Percentiles rank a stretch among this genome's conserved stretches.
Conservation (phyloP, 176 grass and related monocot genomes). For the Oryza glaberrima region DNA sequence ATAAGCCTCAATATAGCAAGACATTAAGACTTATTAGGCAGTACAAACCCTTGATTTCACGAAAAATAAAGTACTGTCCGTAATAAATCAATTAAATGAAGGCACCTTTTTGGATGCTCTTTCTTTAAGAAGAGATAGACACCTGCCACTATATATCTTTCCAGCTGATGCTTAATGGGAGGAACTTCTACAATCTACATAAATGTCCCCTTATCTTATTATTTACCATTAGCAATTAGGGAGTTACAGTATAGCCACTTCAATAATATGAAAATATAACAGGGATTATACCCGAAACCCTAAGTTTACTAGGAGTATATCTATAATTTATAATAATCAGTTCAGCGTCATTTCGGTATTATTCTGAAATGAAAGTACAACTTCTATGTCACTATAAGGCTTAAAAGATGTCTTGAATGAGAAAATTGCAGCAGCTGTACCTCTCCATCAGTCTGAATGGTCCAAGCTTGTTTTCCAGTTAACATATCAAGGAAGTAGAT, state of each 20-base stretch:
- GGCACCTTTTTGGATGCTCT: no score
- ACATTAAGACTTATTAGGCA: background rate
- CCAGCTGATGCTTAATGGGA: no score
- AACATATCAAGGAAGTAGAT: conserved; percentile 84
- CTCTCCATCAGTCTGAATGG: conserved; percentile 86
- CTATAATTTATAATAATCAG: conserved; percentile 6
- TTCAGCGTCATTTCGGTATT: background rate
- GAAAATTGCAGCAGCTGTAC: conserved; percentile 39
- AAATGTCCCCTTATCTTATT: background rate
- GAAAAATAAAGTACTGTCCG: background rate
- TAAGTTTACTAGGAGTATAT: background rate
- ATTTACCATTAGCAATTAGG: conserved; percentile 11
- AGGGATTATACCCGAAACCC: background rate
- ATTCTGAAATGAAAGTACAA: background rate
- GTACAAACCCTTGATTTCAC: background rate
- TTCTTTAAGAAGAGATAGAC: no score
- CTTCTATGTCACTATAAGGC: background rate
- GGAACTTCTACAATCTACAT: no score
- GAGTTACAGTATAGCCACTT: conserved; percentile 16
- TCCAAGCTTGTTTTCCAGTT: conserved; percentile 69
- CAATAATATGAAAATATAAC: conserved; percentile 3
- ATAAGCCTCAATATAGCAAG: background rate
- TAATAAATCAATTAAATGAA: background rate
- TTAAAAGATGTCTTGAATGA: background rate
- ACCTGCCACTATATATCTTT: no score